These are phyloP conservation scores for Capronia epimyces DNA, from an alignment of 2,329 filamentous ascomycete species.

Conservation along the genomic window DNA sequence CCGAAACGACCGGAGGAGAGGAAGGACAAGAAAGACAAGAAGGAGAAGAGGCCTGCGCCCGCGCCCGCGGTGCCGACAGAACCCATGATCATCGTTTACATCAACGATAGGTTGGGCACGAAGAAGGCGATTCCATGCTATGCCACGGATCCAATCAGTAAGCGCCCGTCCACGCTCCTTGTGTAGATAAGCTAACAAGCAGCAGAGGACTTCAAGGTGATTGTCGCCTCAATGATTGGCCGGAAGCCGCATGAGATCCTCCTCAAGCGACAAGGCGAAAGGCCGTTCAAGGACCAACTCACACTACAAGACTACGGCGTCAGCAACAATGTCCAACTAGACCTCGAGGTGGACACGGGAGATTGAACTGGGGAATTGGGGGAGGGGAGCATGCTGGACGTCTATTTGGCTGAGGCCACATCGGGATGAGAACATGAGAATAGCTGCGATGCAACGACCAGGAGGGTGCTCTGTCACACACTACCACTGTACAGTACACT, in stretches of 20 bases:
- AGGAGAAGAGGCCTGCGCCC: constrained; percentile 25
- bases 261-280: constrained; percentile 82
- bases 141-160: constrained; percentile 70
- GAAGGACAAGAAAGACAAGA: constrained; percentile 28
- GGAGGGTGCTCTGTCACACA: too few relatives aligned
- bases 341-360: constrained; percentile 47
- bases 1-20: constrained; percentile 20
- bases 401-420: too few relatives aligned
- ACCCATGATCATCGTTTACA: constrained; percentile 87
- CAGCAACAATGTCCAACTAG: constrained; percentile 69
- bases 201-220: constrained; percentile 71
- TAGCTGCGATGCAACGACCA: too few relatives aligned
- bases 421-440: too few relatives aligned
- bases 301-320: constrained; percentile 90
- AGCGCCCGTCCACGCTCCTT: constrained; percentile 23
- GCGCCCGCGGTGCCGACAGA: constrained; percentile 48
- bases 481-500: too few relatives aligned
- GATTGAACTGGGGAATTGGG: constrained; percentile 34
- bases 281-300: constrained; percentile 87
- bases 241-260: constrained; percentile 86
- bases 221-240: constrained; percentile 84
- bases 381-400: too few relatives aligned
- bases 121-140: constrained; percentile 89
- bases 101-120: constrained; percentile 95
- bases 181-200: constrained; percentile 14